Conservation (phyloP, 208 protist species). For the Trichomonas tenax region DNA sequence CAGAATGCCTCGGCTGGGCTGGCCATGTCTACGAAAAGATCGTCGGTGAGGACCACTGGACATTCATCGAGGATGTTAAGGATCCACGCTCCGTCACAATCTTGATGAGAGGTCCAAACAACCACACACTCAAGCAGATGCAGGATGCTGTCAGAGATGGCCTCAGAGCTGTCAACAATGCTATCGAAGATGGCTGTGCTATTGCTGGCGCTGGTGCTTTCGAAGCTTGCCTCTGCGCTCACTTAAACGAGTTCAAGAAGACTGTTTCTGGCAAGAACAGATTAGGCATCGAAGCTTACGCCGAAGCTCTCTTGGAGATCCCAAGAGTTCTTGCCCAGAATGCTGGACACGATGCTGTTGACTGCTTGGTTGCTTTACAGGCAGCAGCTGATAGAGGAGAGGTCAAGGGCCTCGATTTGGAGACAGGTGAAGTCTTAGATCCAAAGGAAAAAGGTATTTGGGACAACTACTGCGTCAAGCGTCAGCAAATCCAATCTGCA, state of each 20-base stretch:
- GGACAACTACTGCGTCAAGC: constrained; percentile 96
- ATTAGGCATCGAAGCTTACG: constrained; percentile 91
- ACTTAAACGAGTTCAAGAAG: constrained; percentile 62
- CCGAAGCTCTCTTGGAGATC: constrained; percentile 89
- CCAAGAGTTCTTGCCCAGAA: constrained; percentile 96
- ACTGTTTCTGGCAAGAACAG: constrained; percentile 61
- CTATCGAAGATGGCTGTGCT: constrained; percentile 51
- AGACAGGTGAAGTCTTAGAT: constrained; percentile 81
- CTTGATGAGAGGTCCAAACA: constrained; percentile 90
- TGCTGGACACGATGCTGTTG: constrained; percentile 85
- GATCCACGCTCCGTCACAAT: constrained; percentile 94
- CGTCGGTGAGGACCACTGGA: constrained; percentile 96
- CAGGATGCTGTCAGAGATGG: constrained; percentile 93
- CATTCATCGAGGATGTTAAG: constrained; percentile 90
- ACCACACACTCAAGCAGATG: constrained; percentile 94
- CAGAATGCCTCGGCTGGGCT: constrained; percentile 46
- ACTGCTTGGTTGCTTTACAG: constrained; percentile 78
- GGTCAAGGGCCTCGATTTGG: constrained; percentile 73
- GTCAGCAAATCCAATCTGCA: constrained; percentile 67
- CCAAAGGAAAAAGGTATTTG: constrained; percentile 74
- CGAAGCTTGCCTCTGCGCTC: constrained; percentile 72
- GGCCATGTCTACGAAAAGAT: constrained; percentile 90
- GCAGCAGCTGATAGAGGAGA: constrained; percentile 46
- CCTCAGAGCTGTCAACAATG: constrained; percentile 93
- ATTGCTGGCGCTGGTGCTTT: constrained; percentile 96